These are phyloP conservation scores for Tolypocladium amazonense DNA, from an alignment of 2,329 filamentous ascomycete species.

Conservation along the genomic window DNA sequence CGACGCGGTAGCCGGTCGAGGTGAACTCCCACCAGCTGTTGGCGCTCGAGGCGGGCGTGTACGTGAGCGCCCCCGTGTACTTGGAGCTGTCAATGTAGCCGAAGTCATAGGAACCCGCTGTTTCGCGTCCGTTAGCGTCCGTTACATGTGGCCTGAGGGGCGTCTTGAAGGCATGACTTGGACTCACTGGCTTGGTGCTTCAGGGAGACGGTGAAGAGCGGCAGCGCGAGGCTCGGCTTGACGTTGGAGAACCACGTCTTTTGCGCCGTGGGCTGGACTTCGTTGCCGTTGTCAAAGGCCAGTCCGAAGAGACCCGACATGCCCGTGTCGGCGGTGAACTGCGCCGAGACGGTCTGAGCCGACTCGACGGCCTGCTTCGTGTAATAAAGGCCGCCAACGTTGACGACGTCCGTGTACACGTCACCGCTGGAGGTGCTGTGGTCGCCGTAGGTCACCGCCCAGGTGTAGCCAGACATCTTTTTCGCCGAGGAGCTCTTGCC, in stretches of 20 bases:
- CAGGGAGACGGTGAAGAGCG: conserved; percentile 60
- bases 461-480: conserved; percentile 23
- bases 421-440: conserved; percentile 28
- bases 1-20: conserved; percentile 11
- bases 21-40: conserved; percentile 50
- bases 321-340: conserved; percentile 24
- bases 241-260: conserved; percentile 31
- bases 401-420: conserved; percentile 33
- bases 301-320: conserved; percentile 36
- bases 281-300: conserved; percentile 31
- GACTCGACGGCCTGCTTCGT: conserved; percentile 30
- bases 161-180: too few relatives aligned
- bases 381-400: conserved; percentile 29
- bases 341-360: conserved; percentile 25
- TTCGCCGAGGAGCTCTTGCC: conserved; percentile 25
- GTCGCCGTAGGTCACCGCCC: conserved; percentile 34
- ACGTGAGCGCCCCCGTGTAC: conserved; percentile 52
- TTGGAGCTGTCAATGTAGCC: conserved; percentile 55
- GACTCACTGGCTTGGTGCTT: conserved; percentile 27
- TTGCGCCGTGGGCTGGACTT: conserved; percentile 26
- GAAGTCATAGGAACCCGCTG: conserved; percentile 60
- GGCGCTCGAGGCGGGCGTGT: conserved; percentile 49
- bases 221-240: conserved; percentile 5
- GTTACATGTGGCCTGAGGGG: too few relatives aligned
- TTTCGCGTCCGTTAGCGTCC: neutral